Evolutionary conservation across 768 basidiomycete species (phyloP).

Genomic region (Favolaschia claudopus): DNA sequence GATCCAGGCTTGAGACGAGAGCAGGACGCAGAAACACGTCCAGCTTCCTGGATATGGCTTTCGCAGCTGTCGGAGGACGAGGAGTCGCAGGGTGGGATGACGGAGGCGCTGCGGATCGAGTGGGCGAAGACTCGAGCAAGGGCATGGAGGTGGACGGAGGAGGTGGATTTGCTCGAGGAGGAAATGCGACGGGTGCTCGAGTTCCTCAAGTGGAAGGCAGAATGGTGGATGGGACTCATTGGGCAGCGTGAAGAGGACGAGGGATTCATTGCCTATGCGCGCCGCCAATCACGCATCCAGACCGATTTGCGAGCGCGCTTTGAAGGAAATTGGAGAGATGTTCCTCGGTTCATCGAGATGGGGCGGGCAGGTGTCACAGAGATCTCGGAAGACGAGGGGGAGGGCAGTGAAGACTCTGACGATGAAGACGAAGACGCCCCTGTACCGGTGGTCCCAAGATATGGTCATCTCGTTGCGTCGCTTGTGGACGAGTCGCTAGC

Average conservation of each 20-base stretch:
- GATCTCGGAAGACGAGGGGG: no score
- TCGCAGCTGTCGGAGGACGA: background rate
- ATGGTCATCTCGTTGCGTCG: no score
- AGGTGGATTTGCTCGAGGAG: conserved; percentile 26
- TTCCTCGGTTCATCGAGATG: background rate
- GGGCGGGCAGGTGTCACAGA: no score
- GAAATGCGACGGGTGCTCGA: conserved; percentile 32
- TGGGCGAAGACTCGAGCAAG: conserved; percentile 28
- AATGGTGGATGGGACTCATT: no score
- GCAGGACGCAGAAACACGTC: no score
- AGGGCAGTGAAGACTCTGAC: no score
- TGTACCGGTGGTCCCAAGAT: no score
- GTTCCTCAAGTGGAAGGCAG: conserved; percentile 25
- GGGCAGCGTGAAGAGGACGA: no score
- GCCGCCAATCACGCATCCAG: background rate
- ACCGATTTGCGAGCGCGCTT: background rate
- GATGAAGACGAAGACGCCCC: no score
- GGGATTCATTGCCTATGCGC: background rate
- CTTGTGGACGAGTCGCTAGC: no score
- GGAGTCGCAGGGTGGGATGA: no score
- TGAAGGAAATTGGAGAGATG: background rate
- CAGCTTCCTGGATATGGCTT: background rate
- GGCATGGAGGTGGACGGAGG: conserved; percentile 28
- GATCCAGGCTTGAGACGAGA: no score
- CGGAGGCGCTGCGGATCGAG: conserved; percentile 21